Base-by-base conservation (phyloP, 164 flowering plant species). In the Macadamia tetraphylla region DNA sequence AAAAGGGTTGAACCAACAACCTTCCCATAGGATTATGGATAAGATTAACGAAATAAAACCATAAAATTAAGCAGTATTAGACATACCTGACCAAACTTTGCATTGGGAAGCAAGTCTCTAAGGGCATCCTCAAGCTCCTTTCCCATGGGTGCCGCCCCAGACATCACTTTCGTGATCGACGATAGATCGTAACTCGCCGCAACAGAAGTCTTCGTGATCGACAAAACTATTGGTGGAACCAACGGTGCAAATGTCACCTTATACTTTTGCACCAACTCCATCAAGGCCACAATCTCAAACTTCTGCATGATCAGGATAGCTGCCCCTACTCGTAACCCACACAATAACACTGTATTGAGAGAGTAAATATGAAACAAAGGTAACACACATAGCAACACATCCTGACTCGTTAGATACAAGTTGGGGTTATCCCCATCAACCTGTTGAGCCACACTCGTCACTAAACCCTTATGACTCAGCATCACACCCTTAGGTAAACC, bases 371-470 rank as follows among this genome's bases (percentile, higher is more conserved):
- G 98, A 60, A 94, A 94, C 70, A 94, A 6, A 0, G 98, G 98
- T 58, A 90, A 71, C 10, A 86, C 84, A 53, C 98, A 94, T 9
- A 91, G 69, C 58, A 91, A 35, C 57, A 94, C 98, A 67, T 94
- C 98, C 9, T 86, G 87, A 1, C 70, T 72, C 32, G 77, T 71
- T 46, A 86, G 66, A 42, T 88, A 83, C 60, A 91, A 68, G 43
- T 91, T 90, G 0, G 98, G 98, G 58, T 94, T 94, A 17, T 94
- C 98, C 1, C 98, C 98, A 53, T 90, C 98, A 0, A 91, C 97
- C 55, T 90, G 96, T 68, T 94, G 98, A 0, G 96, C 97, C 11
- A 90, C 89, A 69, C 93, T 88, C 0, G 98, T 90, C 5, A 94
- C 87, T 12, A 84, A 70, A 5, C 92, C 83, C 66, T 79, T 79